A percentile compares a stretch with the other conserved stretches of the same genome.
Conservation (phyloP, 352 stramenopile genomes). For the Blastocystis sp. region DNA sequence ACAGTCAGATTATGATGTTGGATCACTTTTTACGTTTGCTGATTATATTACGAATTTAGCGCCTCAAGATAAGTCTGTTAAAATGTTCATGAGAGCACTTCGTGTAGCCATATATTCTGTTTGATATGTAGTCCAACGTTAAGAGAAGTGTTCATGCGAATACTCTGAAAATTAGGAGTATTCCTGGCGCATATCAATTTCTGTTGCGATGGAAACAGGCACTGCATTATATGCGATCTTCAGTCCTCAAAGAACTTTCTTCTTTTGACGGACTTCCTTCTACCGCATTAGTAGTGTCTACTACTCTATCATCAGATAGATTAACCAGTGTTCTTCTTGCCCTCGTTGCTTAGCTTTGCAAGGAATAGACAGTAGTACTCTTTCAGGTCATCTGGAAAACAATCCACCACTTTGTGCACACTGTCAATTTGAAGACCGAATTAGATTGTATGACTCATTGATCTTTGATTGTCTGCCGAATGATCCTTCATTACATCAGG, state of each 20-base stretch:
- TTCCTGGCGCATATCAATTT: background rate
- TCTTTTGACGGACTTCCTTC: background rate
- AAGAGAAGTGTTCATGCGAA: background rate
- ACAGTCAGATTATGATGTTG: background rate
- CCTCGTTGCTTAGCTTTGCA: background rate
- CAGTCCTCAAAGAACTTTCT: background rate
- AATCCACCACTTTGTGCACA: background rate
- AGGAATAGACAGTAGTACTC: background rate
- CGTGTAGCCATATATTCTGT: background rate
- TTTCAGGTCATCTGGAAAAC: background rate
- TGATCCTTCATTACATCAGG: background rate
- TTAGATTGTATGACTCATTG: conserved; percentile 3
- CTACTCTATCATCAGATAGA: background rate
- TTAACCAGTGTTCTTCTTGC: background rate
- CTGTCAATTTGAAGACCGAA: background rate
- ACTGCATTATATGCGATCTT: background rate
- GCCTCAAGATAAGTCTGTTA: background rate
- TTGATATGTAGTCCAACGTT: background rate
- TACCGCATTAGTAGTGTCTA: background rate
- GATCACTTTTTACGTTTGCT: background rate
- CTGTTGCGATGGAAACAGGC: background rate
- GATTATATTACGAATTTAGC: background rate
- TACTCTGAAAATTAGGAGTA: background rate
- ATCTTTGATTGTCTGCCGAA: background rate
- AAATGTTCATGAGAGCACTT: background rate